Evolutionary conservation across 768 basidiomycete genomes (phyloP).

Genomic region (Austroboletus festivus): DNA sequence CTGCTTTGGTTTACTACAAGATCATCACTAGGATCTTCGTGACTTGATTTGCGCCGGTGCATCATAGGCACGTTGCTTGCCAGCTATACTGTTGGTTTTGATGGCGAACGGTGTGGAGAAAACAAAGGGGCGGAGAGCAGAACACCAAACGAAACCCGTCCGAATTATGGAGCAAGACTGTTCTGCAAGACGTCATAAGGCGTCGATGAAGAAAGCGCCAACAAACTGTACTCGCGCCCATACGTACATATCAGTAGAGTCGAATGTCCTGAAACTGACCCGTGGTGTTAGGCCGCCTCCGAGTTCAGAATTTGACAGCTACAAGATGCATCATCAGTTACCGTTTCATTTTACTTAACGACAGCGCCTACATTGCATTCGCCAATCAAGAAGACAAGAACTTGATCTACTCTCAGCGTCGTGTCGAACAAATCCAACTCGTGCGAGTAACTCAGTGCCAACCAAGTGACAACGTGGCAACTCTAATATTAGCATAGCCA

Average conservation of each 20-base stretch:
- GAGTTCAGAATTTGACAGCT: slow-evolving; percentile 6
- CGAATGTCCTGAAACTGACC: background rate
- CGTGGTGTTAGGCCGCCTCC: slow-evolving; percentile 8
- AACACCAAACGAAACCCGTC: background rate
- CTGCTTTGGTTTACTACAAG: slow-evolving; percentile 8
- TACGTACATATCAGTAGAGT: slow-evolving; percentile 1
- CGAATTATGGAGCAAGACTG: background rate
- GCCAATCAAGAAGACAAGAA: background rate
- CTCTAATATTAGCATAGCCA: slow-evolving; percentile 9
- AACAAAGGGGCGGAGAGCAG: background rate
- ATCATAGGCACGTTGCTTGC: slow-evolving; percentile 15
- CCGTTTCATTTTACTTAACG: background rate
- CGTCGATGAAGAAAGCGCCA: background rate
- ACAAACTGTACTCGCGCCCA: background rate
- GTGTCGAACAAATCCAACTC: background rate
- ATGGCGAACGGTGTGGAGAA: background rate
- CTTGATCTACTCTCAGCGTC: background rate
- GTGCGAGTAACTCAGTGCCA: background rate
- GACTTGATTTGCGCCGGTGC: slow-evolving; percentile 47
- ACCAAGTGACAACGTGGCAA: background rate
- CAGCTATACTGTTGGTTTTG: background rate
- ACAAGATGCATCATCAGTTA: slow-evolving; percentile 4
- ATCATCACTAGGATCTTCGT: slow-evolving; percentile 35
- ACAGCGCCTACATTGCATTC: background rate
- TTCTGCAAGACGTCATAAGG: slow-evolving; percentile 8